Conservation (phyloP, 2,329 filamentous ascomycete genomes). For the Chaetomiaceae sp. region DNA sequence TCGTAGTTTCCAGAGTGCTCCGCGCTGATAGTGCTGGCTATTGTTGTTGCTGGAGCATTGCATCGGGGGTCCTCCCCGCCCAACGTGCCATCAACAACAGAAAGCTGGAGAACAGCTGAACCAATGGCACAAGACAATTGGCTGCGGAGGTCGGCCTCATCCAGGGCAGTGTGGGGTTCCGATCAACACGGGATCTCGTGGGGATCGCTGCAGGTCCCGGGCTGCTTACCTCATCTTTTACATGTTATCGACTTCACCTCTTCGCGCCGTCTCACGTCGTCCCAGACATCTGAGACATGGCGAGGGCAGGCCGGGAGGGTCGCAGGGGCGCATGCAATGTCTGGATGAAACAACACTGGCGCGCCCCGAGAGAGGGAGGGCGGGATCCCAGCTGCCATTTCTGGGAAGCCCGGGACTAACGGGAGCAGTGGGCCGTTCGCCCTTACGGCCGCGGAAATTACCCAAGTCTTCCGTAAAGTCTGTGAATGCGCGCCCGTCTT, state of each 20-base stretch:
- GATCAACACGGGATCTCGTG: neutral
- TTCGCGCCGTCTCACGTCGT: no score
- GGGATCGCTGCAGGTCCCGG: neutral
- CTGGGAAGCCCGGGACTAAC: neutral
- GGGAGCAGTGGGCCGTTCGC: neutral
- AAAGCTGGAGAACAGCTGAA: neutral
- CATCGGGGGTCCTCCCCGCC: no score
- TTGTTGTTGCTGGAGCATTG: no score
- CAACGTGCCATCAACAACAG: no score
- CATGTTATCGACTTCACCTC: neutral
- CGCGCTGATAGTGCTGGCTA: no score
- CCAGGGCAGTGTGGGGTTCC: constrained; percentile 1
- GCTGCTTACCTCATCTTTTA: constrained; percentile 1
- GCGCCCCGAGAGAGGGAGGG: neutral
- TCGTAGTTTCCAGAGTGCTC: no score
- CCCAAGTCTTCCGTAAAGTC: neutral
- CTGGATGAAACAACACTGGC: neutral
- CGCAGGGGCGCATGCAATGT: neutral
- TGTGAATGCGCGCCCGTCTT: no score
- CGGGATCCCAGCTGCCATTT: neutral
- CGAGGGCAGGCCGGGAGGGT: neutral
- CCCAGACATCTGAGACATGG: neutral
- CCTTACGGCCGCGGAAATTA: neutral
- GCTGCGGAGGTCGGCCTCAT: neutral
- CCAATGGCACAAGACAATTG: neutral